Evolutionary conservation across 1,139 yeast species (phyloP), one percentile per base, ranked within the genome.

Genomic region (Magnusiomyces suaveolens): DNA sequence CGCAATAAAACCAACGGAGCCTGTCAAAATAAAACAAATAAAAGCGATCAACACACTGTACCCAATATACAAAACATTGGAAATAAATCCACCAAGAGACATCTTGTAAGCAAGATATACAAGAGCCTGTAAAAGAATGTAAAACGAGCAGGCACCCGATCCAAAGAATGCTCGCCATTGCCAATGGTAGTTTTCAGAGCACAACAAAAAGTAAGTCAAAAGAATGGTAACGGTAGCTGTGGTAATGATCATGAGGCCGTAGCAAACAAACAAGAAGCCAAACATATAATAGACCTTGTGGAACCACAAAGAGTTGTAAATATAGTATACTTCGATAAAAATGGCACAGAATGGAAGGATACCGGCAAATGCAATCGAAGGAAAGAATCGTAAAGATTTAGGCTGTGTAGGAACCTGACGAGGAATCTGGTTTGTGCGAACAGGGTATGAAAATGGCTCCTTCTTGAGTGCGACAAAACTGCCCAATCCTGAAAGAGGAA

Each of bases 281-380:
- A 92, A 92, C 97, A 92, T 92, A 75, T 90, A 92, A 75, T 83
- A 92, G 60, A 92, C 83, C 69, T 88, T 80, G 76, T 87, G 90
- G 72, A 87, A 89, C 98, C 98, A 92, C 62, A 92, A 74, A 33
- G 97, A 89, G 55, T 89, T 80, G 73, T 86, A 82, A 59, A 79
- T 76, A 72, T 90, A 92, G 71, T 88, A 90, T 79, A 94, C 81
- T 71, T 92, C 97, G 54, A 92, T 95, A 14, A 96, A 89, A 64
- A 90, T 86, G 21, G 96, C 85, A 8, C 96, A 95, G 66, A 92
- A 92, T 63, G 98, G 97, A 77, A 92, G 83, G 57, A 92, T 80
- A 57, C 98, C 97, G 0, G 95, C 85, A 57, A 88, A 77, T 51
- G 87, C 67, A 65, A 89, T 74, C 50, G 85, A 78, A 38, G 90